Conservation (phyloP, 2,329 filamentous ascomycete species). For the Fusarium pseudonygamai region DNA sequence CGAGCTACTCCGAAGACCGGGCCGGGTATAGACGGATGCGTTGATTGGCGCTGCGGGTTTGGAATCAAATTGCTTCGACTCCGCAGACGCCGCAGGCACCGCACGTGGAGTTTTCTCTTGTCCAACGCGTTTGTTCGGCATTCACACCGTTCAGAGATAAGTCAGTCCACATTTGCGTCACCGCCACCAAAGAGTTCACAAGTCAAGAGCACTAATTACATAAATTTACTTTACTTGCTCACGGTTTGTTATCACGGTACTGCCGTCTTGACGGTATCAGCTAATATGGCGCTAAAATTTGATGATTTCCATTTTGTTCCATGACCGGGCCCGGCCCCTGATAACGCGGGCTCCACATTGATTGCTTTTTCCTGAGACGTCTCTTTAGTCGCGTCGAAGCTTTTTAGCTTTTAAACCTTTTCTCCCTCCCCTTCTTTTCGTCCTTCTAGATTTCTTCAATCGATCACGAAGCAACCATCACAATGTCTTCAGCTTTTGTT, state of each 20-base stretch:
- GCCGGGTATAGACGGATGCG: background rate
- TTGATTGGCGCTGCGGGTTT: constrained; percentile 1
- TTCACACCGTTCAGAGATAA: background rate
- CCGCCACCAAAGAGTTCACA: background rate
- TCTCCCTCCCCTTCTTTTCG: background rate
- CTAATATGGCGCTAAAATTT: constrained; percentile 31
- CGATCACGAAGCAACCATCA: constrained; percentile 25
- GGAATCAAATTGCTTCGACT: constrained; percentile 14
- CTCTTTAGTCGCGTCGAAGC: background rate
- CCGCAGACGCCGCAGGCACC: background rate
- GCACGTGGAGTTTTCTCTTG: background rate
- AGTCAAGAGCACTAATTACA: constrained; percentile 4
- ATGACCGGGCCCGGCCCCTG: constrained; percentile 17
- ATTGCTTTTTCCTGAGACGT: constrained; percentile 20
- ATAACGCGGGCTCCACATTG: constrained; percentile 22
- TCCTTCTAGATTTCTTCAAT: background rate
- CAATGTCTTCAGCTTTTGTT: constrained; percentile 56
- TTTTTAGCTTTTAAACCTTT: background rate
- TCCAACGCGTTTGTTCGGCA: background rate
- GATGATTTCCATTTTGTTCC: constrained; percentile 32
- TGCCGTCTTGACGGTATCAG: constrained; percentile 2
- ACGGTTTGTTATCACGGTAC: background rate
- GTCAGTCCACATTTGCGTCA: constrained; percentile 20
- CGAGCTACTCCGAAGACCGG: constrained; percentile 9
- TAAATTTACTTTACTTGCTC: background rate